phyloP scores from a whole-genome alignment of 306 rosid genomes.

The Trifolium pratense region DNA sequence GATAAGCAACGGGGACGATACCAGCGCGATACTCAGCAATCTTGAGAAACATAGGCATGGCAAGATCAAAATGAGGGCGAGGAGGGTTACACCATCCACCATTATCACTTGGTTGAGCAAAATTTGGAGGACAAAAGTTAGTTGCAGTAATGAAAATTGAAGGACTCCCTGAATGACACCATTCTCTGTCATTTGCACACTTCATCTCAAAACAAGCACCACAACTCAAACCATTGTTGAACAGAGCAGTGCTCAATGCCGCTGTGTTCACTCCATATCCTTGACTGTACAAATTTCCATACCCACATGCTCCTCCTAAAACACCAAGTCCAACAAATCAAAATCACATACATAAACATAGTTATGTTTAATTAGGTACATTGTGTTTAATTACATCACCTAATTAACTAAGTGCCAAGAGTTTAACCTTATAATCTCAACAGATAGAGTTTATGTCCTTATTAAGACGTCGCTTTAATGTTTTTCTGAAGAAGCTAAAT shows the following conservation, averaged over 20 bases:
- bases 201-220: conserved; percentile 92
- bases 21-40: conserved; percentile 98
- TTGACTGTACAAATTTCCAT: conserved; percentile 95
- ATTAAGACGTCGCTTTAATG: too few relatives aligned
- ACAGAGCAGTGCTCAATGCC: conserved; percentile 89
- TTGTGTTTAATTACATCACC: neutral
- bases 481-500: too few relatives aligned
- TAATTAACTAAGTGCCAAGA: too few relatives aligned
- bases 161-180: conserved; percentile 97
- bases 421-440: too few relatives aligned
- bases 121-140: conserved; percentile 96
- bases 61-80: conserved; percentile 92
- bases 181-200: conserved; percentile 70
- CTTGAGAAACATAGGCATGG: conserved; percentile 99
- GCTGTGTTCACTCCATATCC: conserved; percentile 95
- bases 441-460: too few relatives aligned
- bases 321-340: neutral
- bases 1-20: conserved; percentile 90
- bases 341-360: neutral
- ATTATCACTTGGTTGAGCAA: conserved; percentile 86
- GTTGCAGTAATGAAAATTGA: conserved; percentile 88
- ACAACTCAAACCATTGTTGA: conserved; percentile 88
- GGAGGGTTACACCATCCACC: conserved; percentile 99
- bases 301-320: conserved; percentile 95
- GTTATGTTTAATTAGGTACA: neutral